Conservation (phyloP, 2,329 filamentous ascomycete species). For the Trichophyton mentagrophytes region DNA sequence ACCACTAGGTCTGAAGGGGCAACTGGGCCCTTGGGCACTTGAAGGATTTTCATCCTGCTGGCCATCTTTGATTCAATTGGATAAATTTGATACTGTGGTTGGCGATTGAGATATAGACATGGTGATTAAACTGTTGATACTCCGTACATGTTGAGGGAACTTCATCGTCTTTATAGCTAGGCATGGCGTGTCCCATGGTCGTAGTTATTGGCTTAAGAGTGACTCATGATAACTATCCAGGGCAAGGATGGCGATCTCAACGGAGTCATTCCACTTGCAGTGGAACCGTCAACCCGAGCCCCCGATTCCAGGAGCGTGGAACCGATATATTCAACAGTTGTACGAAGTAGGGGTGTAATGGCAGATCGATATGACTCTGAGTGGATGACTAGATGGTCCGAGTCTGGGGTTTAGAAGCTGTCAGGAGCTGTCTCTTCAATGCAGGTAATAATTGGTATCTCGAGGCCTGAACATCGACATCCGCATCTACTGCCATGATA, state of each 20-base stretch:
- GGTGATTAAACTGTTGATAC: background rate
- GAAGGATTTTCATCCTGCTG: conserved; percentile 3
- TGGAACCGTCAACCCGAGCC: background rate
- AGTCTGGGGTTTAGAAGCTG: too few relatives aligned
- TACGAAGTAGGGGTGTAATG: background rate
- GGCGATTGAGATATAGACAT: background rate
- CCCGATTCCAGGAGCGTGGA: too few relatives aligned
- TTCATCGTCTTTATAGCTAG: background rate
- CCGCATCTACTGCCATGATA: background rate
- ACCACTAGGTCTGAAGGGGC: conserved; percentile 3
- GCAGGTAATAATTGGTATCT: too few relatives aligned
- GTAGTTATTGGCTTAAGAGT: background rate
- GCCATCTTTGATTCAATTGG: background rate
- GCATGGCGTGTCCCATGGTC: background rate
- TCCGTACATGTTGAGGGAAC: background rate
- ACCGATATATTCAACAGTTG: too few relatives aligned
- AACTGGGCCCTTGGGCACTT: conserved; percentile 7
- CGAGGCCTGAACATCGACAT: too few relatives aligned
- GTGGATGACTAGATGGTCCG: background rate
- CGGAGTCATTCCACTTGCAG: background rate
- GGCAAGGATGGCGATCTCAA: background rate
- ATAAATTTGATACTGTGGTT: too few relatives aligned
- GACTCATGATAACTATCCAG: background rate
- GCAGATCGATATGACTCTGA: background rate
- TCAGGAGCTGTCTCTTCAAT: too few relatives aligned